Base-by-base conservation (phyloP, 2,329 filamentous ascomycete genomes). In the Coniochaeta sp. region DNA sequence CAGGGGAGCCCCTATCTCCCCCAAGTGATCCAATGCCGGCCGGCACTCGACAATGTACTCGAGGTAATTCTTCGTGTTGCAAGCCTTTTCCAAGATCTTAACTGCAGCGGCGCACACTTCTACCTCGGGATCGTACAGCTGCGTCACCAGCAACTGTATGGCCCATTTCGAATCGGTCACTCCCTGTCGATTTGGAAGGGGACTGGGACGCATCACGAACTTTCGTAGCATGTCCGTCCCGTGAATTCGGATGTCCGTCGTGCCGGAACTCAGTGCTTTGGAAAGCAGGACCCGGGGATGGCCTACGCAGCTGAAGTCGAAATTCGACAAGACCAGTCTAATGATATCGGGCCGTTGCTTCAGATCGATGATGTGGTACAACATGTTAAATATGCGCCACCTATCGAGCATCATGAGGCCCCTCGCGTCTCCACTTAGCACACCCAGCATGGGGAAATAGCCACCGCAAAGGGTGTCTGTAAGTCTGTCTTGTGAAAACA, bases 341-440 rank as follows among this genome's bases (percentile, higher is more conserved):
- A 98, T 91, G 61, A 99, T 79, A 71, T 99, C 95, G 54, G 93
- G 91, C 2, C 95, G 89, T 72, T 95, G 89, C 67, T 90, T 91
- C 52, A 96, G 80, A 69, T 98, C 93, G 61, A 97, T 84, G 62
- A 99, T 96, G 73, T 98, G 95, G 71, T 99, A 99, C 81, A 98
- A 96, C 91, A 99, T 99, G 74, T 98, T 98, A 76, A 97, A 93
- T 82, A 99, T 96, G 67, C 92, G 91, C 93, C 95, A 98, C 67
- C 91, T 82, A 72, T 98, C 93, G 70, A 99, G 84, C 76, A 99
- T 93, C 62, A 89, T 86, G 26, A 98, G 81, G 0, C 95, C 95
- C 66, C 89, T 90, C 0, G 83, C 77, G 68, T 96, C 91, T 58
- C 88, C 88, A 67, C 89, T 98, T 61, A 99, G 76, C 12, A 91